phyloP scores from a whole-genome alignment of 257 asterid genomes.

The Solanum rostratum region DNA sequence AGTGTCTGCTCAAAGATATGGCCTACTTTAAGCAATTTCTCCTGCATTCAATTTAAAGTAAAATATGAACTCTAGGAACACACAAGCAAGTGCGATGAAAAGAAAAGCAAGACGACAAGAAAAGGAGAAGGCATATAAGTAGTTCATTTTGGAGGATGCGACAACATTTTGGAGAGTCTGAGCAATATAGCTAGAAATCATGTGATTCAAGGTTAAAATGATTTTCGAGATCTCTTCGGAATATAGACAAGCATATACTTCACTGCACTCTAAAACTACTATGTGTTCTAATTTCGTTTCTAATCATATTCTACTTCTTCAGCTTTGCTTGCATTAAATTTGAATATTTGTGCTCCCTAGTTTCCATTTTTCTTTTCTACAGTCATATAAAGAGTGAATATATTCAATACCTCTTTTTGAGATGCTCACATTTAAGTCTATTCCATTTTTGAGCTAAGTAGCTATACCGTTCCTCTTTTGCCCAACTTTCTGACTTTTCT shows the following conservation, averaged over 20 bases:
- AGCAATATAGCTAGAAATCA: neutral
- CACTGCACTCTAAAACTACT: neutral
- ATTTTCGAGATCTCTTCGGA: neutral
- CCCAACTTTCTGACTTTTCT: neutral
- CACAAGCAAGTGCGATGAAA: neutral
- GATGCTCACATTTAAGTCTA: neutral
- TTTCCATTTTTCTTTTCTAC: neutral
- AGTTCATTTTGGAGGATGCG: neutral
- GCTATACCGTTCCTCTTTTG: neutral
- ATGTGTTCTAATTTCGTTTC: neutral
- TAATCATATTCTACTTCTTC: neutral
- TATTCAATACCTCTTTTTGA: neutral
- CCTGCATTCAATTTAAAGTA: constrained; percentile 37
- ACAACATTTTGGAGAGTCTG: neutral
- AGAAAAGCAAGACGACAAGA: neutral
- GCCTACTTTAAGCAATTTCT: constrained; percentile 65
- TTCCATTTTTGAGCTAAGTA: neutral
- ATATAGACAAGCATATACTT: neutral
- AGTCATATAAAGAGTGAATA: neutral
- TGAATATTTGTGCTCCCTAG: neutral
- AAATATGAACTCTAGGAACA: neutral
- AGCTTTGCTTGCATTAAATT: neutral
- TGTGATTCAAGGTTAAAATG: neutral
- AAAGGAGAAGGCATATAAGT: neutral
- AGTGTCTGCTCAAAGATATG: constrained; percentile 94